These are phyloP conservation scores for Sanguinoderma infundibulare DNA, from an alignment of 1,284 basidiomycete species.

Conservation along the genomic window DNA sequence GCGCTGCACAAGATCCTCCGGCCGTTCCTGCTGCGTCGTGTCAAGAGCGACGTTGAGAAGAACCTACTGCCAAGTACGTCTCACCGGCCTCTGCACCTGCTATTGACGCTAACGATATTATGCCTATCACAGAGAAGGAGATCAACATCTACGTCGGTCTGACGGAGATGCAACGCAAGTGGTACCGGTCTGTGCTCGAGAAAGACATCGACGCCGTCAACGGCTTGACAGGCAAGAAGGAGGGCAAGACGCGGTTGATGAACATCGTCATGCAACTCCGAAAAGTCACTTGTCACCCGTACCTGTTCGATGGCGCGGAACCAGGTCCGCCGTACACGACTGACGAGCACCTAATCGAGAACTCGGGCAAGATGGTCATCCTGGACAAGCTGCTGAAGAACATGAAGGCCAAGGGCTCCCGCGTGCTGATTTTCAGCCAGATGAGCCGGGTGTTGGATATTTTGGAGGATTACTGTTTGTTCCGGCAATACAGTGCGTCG, in stretches of 20 bases:
- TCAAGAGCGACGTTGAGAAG: constrained; percentile 99
- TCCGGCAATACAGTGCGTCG: constrained; percentile 84
- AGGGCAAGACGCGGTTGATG: constrained; percentile 96
- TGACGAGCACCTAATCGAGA: constrained; percentile 95
- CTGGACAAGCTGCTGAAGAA: constrained; percentile 90
- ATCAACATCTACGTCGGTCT: constrained; percentile 99
- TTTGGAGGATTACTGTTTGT: constrained; percentile 96
- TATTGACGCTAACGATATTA: constrained; percentile 13
- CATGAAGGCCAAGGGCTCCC: constrained; percentile 93
- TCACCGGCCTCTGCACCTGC: neutral
- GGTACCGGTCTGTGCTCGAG: constrained; percentile 95
- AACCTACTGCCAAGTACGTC: constrained; percentile 85
- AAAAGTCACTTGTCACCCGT: constrained; percentile 86
- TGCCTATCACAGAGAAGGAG: constrained; percentile 79
- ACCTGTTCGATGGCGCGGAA: constrained; percentile 91
- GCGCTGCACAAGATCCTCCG: constrained; percentile 97
- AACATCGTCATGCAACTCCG: constrained; percentile 99
- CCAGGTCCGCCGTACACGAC: constrained; percentile 99
- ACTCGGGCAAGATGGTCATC: constrained; percentile 97
- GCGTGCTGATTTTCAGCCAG: constrained; percentile 97
- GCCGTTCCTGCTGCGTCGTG: constrained; percentile 92
- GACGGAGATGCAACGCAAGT: constrained; percentile 98
- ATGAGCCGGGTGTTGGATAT: constrained; percentile 96
- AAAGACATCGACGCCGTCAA: constrained; percentile 99
- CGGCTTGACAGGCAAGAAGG: constrained; percentile 94